These are phyloP conservation scores for Myxozyma vanderwaltii DNA, from an alignment of 805 yeast genomes.

Conservation along the genomic window DNA sequence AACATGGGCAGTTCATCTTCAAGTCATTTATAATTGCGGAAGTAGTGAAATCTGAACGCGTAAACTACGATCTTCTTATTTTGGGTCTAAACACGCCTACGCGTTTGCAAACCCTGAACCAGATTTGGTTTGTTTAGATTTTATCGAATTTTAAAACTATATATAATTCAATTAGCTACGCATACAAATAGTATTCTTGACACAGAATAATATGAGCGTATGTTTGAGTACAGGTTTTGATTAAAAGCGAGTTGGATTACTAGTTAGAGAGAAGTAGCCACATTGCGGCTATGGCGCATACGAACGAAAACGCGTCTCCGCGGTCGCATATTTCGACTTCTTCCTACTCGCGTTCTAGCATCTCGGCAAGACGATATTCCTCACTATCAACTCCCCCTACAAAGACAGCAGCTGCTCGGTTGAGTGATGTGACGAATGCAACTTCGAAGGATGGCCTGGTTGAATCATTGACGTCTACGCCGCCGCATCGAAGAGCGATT, in stretches of 20 bases:
- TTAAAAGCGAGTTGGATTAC: neutral
- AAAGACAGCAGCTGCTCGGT: neutral
- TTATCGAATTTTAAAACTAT: neutral
- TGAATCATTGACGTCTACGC: neutral
- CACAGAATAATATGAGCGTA: no score
- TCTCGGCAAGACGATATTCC: neutral
- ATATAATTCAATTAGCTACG: neutral
- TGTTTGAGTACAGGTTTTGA: neutral
- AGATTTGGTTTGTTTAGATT: neutral
- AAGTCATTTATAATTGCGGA: no score
- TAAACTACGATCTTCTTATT: neutral
- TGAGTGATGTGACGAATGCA: neutral
- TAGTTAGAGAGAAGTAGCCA: neutral
- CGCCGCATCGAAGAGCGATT: no score
- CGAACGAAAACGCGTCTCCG: neutral
- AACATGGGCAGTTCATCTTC: no score
- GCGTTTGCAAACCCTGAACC: conserved; percentile 3
- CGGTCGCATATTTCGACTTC: neutral
- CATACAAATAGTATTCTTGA: neutral
- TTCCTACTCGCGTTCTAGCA: neutral
- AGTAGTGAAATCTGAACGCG: neutral
- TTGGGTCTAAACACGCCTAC: conserved; percentile 3
- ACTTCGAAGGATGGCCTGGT: neutral
- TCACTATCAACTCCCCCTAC: neutral
- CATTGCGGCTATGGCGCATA: neutral